phyloP scores from a whole-genome alignment of 1,139 yeast genomes.

The Wickerhamomyces sp. region DNA sequence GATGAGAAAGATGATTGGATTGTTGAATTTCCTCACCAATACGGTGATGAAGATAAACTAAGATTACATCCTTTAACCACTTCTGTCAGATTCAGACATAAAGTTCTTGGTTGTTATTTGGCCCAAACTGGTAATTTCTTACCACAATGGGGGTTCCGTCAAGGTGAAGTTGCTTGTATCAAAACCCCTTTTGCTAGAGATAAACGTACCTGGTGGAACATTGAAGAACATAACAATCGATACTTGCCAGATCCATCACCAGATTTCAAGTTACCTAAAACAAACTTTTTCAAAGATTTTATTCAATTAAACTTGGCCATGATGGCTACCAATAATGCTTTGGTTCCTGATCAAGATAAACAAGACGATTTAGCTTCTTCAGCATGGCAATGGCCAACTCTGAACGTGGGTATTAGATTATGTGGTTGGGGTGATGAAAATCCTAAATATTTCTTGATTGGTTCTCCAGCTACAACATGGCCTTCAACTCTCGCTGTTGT shows the following conservation, averaged over 20 bases:
- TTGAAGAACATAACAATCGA: conserved; percentile 78
- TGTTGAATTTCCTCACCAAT: conserved; percentile 79
- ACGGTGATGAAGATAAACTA: conserved; percentile 59
- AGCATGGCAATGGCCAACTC: conserved; percentile 99
- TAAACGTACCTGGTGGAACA: conserved; percentile 97
- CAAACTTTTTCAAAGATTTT: conserved; percentile 83
- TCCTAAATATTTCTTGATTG: conserved; percentile 82
- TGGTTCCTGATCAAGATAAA: conserved; percentile 89
- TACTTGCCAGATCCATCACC: conserved; percentile 66
- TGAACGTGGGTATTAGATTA: conserved; percentile 87
- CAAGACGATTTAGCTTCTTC: conserved; percentile 85
- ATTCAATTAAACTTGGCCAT: conserved; percentile 91
- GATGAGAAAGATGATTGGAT: conserved; percentile 93
- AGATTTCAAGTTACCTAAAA: conserved; percentile 73
- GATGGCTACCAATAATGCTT: conserved; percentile 98
- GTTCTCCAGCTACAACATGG: conserved; percentile 95
- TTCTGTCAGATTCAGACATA: conserved; percentile 71
- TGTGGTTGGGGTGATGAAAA: conserved; percentile 89
- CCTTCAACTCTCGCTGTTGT: conserved; percentile 70
- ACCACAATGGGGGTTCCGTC: conserved; percentile 99
- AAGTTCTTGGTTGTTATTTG: conserved; percentile 73
- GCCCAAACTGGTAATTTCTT: conserved; percentile 74
- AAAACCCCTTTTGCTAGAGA: conserved; percentile 75
- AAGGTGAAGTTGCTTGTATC: conserved; percentile 90
- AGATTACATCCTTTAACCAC: conserved; percentile 84